Percentiles rank a stretch among this genome's conserved stretches.
Evolutionary conservation across 331 rosid genomes (phyloP).

Genomic region (Pyracantha coccinea): DNA sequence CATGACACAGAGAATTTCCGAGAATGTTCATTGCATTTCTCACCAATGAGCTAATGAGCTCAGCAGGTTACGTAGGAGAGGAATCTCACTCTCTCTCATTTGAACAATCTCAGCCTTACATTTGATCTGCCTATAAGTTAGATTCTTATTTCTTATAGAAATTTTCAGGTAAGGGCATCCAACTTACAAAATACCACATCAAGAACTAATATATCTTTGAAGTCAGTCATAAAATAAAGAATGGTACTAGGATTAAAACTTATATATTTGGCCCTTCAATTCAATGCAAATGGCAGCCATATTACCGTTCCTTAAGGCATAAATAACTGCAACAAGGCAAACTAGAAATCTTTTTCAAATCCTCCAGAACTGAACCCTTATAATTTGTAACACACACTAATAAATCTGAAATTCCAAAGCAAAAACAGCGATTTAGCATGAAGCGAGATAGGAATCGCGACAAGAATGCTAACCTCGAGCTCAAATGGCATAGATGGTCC

Average conservation of each 20-base stretch:
- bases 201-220: neutral
- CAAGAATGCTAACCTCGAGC: constrained; percentile 62
- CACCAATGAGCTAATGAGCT: no score
- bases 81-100: no score
- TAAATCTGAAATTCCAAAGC: neutral
- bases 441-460: neutral
- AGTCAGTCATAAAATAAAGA: neutral
- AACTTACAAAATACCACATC: neutral
- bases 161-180: neutral
- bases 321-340: neutral
- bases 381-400: neutral
- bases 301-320: neutral
- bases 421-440: neutral
- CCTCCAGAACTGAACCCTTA: neutral
- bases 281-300: neutral
- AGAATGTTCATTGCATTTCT: no score
- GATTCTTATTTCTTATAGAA: neutral
- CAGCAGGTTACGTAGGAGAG: no score
- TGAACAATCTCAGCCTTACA: no score
- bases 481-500: constrained; percentile 95
- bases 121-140: no score
- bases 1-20: no score
- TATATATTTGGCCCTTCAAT: neutral
- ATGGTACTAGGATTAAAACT: neutral
- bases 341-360: neutral